Percentiles rank a stretch among this genome's conserved stretches.
Evolutionary conservation across 208 protist species (phyloP).

Genomic region (Acanthamoeba castellanii): DNA sequence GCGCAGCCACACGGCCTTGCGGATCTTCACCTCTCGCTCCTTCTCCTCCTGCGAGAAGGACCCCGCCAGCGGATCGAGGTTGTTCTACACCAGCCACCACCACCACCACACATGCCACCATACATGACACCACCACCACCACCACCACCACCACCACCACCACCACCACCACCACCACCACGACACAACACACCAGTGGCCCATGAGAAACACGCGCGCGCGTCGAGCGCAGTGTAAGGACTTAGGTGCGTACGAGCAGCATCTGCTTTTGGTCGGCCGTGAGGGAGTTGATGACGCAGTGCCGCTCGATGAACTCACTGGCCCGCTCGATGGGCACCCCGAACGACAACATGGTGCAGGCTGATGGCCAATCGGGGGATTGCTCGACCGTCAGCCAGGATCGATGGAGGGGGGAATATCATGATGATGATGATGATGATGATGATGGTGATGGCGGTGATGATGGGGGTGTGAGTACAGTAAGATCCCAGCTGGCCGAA

Average conservation of each 20-base stretch:
- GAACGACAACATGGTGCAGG: slow-evolving; percentile 35
- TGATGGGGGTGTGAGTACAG: not conserved
- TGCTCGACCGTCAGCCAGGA: no score
- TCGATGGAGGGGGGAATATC: no score
- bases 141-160: no score
- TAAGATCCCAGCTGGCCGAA: slow-evolving; percentile 46
- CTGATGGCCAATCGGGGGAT: no score
- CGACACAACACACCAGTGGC: no score
- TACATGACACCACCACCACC: no score
- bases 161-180: no score
- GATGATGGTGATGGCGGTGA: not conserved
- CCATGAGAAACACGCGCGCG: no score
- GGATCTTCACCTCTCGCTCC: slow-evolving; percentile 5
- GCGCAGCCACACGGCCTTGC: not conserved
- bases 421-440: no score
- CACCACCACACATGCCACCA: no score
- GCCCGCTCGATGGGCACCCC: slow-evolving; percentile 23
- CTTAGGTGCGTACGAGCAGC: slow-evolving; percentile 19
- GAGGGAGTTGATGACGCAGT: slow-evolving; percentile 41
- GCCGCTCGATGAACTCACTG: slow-evolving; percentile 35
- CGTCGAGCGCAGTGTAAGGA: no score
- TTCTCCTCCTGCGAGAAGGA: not conserved
- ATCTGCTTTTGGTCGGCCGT: slow-evolving; percentile 10
- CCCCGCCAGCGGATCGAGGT: not conserved
- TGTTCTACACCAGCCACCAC: not conserved